phyloP scores from a whole-genome alignment of 1,139 yeast species.

The Geotrichum carabidarum region DNA sequence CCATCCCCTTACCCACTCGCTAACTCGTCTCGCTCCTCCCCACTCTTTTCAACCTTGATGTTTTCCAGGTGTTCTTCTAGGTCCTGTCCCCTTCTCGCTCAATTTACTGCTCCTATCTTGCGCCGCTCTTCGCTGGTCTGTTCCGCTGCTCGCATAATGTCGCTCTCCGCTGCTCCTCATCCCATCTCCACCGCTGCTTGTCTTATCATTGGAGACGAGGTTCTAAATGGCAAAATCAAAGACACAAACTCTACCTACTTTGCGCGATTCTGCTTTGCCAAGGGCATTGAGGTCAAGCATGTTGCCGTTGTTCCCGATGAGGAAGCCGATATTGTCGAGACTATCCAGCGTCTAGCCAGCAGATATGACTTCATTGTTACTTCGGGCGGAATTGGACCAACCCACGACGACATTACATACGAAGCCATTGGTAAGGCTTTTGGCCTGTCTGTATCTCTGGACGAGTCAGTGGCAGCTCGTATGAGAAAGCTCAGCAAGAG shows the following conservation, averaged over 20 bases:
- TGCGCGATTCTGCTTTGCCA: slow-evolving; percentile 61
- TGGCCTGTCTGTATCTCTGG: slow-evolving; percentile 47
- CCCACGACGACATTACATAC: slow-evolving; percentile 86
- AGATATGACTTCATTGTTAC: slow-evolving; percentile 68
- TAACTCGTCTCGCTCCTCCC: too few relatives aligned
- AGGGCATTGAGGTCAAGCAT: slow-evolving; percentile 60
- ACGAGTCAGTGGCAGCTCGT: slow-evolving; percentile 53
- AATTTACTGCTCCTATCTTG: neutral
- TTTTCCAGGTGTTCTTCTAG: neutral
- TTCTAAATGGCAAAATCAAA: slow-evolving; percentile 75
- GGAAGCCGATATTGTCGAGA: slow-evolving; percentile 54
- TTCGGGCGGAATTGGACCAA: slow-evolving; percentile 81
- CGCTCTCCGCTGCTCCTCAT: slow-evolving; percentile 1
- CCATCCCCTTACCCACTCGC: too few relatives aligned
- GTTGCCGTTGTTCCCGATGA: slow-evolving; percentile 77
- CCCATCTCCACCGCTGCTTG: slow-evolving; percentile 37
- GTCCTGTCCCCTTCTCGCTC: neutral
- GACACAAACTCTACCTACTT: slow-evolving; percentile 74
- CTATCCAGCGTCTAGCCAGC: slow-evolving; percentile 46
- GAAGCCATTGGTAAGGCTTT: slow-evolving; percentile 63
- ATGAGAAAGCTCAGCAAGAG: slow-evolving; percentile 51
- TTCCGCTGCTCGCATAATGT: neutral
- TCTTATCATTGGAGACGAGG: slow-evolving; percentile 80
- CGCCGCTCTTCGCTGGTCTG: neutral
- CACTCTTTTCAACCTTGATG: neutral